Conservation (phyloP, 257 asterid species). For the Thymus quinquecostatus region DNA sequence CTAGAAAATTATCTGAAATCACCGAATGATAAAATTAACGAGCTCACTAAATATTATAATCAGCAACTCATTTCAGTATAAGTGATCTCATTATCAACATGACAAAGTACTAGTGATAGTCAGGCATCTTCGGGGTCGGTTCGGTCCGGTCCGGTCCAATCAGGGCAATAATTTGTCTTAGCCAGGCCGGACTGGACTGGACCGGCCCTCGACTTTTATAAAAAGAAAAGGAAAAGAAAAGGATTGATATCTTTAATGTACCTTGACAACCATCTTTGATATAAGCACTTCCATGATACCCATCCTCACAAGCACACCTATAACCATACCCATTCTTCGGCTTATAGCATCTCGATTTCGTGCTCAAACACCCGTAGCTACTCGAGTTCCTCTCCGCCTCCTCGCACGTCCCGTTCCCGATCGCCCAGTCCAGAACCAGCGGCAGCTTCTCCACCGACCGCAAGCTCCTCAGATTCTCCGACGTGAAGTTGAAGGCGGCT, state of each 20-base stretch:
- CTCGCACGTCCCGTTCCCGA: conserved; percentile 35
- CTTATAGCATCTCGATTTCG: conserved; percentile 27
- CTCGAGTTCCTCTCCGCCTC: conserved; percentile 5
- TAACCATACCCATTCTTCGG: conserved; percentile 38
- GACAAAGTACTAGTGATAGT: no score
- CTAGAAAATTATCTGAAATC: no score
- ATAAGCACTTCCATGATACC: conserved; percentile 42
- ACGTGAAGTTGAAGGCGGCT: conserved; percentile 25
- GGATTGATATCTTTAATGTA: background rate
- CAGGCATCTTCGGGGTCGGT: no score
- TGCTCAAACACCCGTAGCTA: conserved; percentile 28
- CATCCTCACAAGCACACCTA: conserved; percentile 45
- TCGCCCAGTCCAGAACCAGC: conserved; percentile 43
- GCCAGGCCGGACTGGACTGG: no score
- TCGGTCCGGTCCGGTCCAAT: no score
- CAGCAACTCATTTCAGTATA: no score
- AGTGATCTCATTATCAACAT: no score
- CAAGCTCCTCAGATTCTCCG: conserved; percentile 4
- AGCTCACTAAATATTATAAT: no score
- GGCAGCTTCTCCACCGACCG: conserved; percentile 14
- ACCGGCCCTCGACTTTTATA: no score
- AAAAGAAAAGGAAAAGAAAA: background rate
- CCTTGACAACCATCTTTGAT: conserved; percentile 1
- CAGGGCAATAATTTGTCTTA: no score
- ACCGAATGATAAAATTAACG: no score